These are phyloP conservation scores for Rhodotorula paludigena DNA, from an alignment of 768 basidiomycete species.

Conservation along the genomic window DNA sequence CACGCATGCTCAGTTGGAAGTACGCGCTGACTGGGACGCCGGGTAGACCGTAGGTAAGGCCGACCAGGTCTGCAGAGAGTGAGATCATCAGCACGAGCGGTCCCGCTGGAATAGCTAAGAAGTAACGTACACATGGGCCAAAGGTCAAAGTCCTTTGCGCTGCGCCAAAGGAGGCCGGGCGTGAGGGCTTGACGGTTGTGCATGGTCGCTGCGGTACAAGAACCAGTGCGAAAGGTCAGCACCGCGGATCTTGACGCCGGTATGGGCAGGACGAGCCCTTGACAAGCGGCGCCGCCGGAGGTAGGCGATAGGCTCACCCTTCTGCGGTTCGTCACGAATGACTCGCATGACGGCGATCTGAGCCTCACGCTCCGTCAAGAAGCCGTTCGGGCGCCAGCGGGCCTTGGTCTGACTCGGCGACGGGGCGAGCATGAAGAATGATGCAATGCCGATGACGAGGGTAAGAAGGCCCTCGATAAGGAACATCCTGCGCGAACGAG, in stretches of 20 bases:
- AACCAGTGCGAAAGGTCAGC: constrained; percentile 10
- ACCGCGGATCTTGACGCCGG: no score
- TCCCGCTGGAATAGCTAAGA: neutral
- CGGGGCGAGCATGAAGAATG: constrained; percentile 46
- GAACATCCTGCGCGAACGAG: no score
- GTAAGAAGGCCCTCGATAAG: constrained; percentile 43
- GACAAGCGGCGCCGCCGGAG: no score
- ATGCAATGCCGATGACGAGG: constrained; percentile 45
- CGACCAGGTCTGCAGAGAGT: constrained; percentile 43
- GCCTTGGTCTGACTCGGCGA: constrained; percentile 42
- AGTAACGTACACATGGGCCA: constrained; percentile 43
- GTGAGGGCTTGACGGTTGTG: constrained; percentile 43
- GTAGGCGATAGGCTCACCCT: no score
- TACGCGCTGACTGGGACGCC: constrained; percentile 36
- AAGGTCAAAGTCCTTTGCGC: constrained; percentile 45
- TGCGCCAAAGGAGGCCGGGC: constrained; percentile 41
- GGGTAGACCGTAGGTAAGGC: constrained; percentile 45
- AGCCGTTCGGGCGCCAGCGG: constrained; percentile 45
- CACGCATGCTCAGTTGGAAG: constrained; percentile 42
- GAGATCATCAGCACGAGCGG: no score
- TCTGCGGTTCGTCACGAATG: no score
- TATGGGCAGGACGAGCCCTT: no score
- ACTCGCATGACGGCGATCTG: constrained; percentile 46
- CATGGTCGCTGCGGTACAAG: neutral
- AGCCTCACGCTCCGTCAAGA: constrained; percentile 46